phyloP scores from a whole-genome alignment of 2,329 filamentous ascomycete genomes.

The Clonostachys byssicola region DNA sequence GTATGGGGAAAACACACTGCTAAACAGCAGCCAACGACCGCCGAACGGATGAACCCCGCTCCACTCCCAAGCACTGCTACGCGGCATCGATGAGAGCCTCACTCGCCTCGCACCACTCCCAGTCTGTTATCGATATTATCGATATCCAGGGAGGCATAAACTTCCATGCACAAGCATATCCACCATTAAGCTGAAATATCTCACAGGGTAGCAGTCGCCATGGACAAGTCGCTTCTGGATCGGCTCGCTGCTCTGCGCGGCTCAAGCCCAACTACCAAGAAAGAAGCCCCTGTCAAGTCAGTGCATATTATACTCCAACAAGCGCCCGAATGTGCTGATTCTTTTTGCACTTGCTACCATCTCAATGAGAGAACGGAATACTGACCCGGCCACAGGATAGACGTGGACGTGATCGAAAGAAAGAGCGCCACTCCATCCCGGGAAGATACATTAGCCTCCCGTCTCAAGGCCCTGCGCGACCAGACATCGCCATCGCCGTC shows the following conservation, averaged over 20 bases:
- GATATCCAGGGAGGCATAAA: too few relatives aligned
- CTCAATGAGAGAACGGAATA: not conserved
- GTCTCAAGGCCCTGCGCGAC: constrained; percentile 46
- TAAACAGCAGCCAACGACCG: too few relatives aligned
- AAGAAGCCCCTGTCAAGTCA: constrained; percentile 1
- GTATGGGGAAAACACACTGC: too few relatives aligned
- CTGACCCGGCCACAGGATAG: constrained; percentile 17
- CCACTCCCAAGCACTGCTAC: too few relatives aligned
- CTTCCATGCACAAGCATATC: too few relatives aligned
- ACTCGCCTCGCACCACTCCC: too few relatives aligned
- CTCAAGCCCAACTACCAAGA: constrained; percentile 34
- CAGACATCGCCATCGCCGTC: constrained; percentile 15
- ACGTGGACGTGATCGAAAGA: constrained; percentile 32
- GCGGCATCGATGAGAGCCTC: too few relatives aligned
- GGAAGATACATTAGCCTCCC: constrained; percentile 46
- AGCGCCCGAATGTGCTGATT: not conserved
- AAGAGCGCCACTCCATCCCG: constrained; percentile 31
- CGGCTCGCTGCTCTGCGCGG: constrained; percentile 47
- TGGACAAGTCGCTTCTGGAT: constrained; percentile 45
- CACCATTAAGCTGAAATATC: too few relatives aligned
- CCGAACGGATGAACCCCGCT: too few relatives aligned
- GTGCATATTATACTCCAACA: not conserved
- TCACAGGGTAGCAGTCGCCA: not conserved
- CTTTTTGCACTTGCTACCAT: not conserved
- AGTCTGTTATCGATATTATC: too few relatives aligned